Conservation (phyloP, 2,329 filamentous ascomycete genomes). For the Shiraia bambusicola region DNA sequence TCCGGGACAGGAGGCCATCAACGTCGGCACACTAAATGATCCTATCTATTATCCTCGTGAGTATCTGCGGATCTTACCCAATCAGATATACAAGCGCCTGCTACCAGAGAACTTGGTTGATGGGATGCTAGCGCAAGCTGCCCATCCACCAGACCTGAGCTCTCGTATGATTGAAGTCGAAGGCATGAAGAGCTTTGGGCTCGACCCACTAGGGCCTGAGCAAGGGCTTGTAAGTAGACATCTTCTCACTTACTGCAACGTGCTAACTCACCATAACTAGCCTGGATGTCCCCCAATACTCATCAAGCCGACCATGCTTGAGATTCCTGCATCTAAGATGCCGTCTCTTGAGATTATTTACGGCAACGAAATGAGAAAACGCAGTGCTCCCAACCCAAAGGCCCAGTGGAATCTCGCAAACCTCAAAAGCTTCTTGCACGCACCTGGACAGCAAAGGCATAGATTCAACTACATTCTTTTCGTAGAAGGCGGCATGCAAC, state of each 20-base stretch:
- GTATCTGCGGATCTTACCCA: constrained; percentile 8
- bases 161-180: not conserved
- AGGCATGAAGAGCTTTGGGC: not conserved
- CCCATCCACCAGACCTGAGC: not conserved
- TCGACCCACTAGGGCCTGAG: not conserved
- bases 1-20: not conserved
- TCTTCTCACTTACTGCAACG: not conserved
- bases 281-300: too few species aligned
- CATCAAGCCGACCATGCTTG: not conserved
- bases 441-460: not conserved
- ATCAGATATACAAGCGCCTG: constrained; percentile 8
- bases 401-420: not conserved
- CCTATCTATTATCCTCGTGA: constrained; percentile 9
- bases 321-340: not conserved
- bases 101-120: constrained; percentile 7
- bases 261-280: not conserved
- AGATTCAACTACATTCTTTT: not conserved
- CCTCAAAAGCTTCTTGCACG: not conserved
- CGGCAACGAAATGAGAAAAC: not conserved
- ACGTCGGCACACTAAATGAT: not conserved
- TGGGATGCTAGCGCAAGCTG: constrained; percentile 6
- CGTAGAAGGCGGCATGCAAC: not conserved
- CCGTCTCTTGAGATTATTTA: not conserved
- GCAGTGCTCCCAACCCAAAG: not conserved
- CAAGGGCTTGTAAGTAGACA: not conserved